Evolutionary conservation across 2,329 filamentous ascomycete species (phyloP).

Genomic region (Xylariomycetidae sp.): DNA sequence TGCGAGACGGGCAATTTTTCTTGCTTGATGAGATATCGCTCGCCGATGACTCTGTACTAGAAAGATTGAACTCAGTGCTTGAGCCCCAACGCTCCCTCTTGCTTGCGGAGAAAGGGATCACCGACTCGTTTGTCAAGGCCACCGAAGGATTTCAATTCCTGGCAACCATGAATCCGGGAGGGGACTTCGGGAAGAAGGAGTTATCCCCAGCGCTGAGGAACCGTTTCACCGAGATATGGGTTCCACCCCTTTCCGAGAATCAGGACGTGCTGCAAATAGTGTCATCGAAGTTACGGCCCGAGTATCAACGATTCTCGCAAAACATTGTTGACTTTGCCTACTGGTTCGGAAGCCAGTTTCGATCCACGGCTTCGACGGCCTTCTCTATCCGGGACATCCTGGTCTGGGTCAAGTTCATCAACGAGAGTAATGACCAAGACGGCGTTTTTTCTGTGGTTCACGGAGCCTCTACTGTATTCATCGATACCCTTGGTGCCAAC

Average conservation of each 20-base stretch:
- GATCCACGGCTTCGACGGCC: constrained; percentile 66
- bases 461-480: constrained; percentile 90
- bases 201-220: constrained; percentile 92
- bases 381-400: constrained; percentile 92
- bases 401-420: constrained; percentile 91
- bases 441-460: constrained; percentile 57
- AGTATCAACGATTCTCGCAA: constrained; percentile 53
- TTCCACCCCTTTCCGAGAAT: constrained; percentile 77
- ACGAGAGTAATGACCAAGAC: constrained; percentile 52
- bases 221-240: constrained; percentile 98
- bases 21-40: constrained; percentile 96
- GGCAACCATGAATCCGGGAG: constrained; percentile 98
- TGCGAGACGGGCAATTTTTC: constrained; percentile 87
- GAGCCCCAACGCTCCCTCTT: constrained; percentile 83
- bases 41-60: constrained; percentile 93
- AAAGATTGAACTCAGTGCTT: constrained; percentile 92
- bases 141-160: constrained; percentile 86
- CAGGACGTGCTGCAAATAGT: constrained; percentile 89
- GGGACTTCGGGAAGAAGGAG: constrained; percentile 97
- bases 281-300: constrained; percentile 61
- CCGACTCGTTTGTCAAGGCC: constrained; percentile 75
- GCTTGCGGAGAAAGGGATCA: constrained; percentile 87
- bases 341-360: constrained; percentile 86
- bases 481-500: constrained; percentile 92
- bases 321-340: constrained; percentile 81